Evolutionary conservation across 192 early-diverging fungal genomes (phyloP).

Genomic region (Backusella parvicylindrica): DNA sequence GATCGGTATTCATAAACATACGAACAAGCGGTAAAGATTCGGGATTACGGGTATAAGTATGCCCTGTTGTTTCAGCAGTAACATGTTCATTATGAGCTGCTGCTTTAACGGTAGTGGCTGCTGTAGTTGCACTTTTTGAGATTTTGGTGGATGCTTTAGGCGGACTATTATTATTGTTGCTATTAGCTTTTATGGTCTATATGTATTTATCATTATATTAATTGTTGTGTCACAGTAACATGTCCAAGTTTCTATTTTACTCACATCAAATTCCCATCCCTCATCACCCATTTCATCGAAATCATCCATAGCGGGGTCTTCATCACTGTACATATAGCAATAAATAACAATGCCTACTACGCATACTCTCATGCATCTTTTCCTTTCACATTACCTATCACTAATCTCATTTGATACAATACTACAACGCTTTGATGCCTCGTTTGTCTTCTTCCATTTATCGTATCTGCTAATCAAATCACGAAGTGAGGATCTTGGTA

Average conservation of each 20-base stretch:
- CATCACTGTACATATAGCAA: constrained; percentile 27
- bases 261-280: constrained; percentile 55
- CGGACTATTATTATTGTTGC: neutral
- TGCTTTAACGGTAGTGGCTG: constrained; percentile 4
- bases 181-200: neutral
- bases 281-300: constrained; percentile 41
- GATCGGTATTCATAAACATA: constrained; percentile 19
- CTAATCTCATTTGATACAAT: constrained; percentile 21
- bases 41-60: constrained; percentile 19
- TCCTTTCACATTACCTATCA: constrained; percentile 16
- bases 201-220: neutral
- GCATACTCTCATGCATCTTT: neutral
- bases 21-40: constrained; percentile 31
- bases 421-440: constrained; percentile 15
- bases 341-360: neutral
- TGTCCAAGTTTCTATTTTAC: constrained; percentile 3
- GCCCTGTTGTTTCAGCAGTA: neutral
- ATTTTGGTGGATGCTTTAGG: neutral
- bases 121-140: constrained; percentile 6
- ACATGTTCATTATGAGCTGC: neutral
- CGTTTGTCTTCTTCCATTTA: constrained; percentile 50
- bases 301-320: constrained; percentile 42
- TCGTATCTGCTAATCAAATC: constrained; percentile 66
- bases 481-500: constrained; percentile 45
- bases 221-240: neutral